Conservation (phyloP, 805 yeast species). For the Vanderwaltozyma polyspora region DNA sequence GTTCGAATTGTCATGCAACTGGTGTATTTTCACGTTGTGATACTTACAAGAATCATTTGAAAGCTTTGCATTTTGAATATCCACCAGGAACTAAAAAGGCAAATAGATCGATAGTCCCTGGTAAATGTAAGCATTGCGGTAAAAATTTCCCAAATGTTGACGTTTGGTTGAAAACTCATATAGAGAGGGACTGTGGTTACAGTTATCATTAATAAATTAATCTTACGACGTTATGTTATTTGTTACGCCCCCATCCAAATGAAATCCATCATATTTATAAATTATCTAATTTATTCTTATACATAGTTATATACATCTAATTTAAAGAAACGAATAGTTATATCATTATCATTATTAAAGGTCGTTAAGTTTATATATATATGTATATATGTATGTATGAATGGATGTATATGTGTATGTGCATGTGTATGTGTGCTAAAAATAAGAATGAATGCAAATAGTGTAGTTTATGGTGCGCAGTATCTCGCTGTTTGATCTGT, state of each 20-base stretch:
- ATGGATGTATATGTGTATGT: no score
- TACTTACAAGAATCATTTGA: conserved; percentile 82
- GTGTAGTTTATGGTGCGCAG: not conserved
- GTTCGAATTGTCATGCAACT: conserved; percentile 54
- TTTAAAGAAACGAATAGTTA: no score
- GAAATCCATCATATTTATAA: not conserved
- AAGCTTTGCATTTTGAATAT: conserved; percentile 80
- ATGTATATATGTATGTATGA: no score
- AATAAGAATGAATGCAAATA: not conserved
- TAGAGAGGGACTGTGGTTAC: conserved; percentile 34
- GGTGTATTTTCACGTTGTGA: conserved; percentile 87
- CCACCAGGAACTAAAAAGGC: conserved; percentile 79
- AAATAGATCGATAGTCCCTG: conserved; percentile 56
- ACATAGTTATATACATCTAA: not conserved
- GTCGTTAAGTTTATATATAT: no score
- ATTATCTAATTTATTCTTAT: no score
- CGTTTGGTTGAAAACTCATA: conserved; percentile 67
- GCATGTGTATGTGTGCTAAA: not conserved
- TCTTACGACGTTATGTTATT: no score
- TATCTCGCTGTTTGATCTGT: conserved; percentile 11
- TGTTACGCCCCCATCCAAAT: no score
- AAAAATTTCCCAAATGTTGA: conserved; percentile 55
- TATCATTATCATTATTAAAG: no score
- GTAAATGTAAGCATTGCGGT: conserved; percentile 73
- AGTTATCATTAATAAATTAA: conserved; percentile 14